Conservation (phyloP, 2,329 filamentous ascomycete genomes). For the Alternaria brassicae region DNA sequence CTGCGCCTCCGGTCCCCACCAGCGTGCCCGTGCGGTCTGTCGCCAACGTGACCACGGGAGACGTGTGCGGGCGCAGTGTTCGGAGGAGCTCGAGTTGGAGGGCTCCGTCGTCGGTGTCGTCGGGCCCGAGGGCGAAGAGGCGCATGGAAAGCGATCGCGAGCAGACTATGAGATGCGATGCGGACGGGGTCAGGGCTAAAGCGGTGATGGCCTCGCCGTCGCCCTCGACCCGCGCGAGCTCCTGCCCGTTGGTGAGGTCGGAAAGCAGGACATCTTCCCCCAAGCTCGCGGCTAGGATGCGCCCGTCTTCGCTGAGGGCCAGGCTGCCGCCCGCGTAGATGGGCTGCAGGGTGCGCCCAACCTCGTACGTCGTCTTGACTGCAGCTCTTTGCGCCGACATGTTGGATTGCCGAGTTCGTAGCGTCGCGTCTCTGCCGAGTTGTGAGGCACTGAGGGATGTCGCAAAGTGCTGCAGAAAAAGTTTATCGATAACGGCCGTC, state of each 20-base stretch:
- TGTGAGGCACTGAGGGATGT: conserved; percentile 16
- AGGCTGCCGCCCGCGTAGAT: conserved; percentile 93
- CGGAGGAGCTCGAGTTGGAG: conserved; percentile 68
- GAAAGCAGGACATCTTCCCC: conserved; percentile 91
- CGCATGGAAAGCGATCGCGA: conserved; percentile 96
- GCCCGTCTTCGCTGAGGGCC: conserved; percentile 79
- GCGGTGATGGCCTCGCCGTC: conserved; percentile 77
- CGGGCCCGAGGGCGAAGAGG: conserved; percentile 76
- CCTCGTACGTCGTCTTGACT: conserved; percentile 87
- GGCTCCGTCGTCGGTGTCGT: conserved; percentile 66
- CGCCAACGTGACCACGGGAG: conserved; percentile 85
- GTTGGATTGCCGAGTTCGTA: conserved; percentile 2
- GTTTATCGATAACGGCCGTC: conserved; percentile 45
- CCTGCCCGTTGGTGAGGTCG: conserved; percentile 80
- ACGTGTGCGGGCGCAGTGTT: conserved; percentile 86
- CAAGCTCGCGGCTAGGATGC: conserved; percentile 85
- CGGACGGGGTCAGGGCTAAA: conserved; percentile 80
- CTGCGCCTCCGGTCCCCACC: conserved; percentile 89
- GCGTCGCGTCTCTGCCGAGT: not conserved
- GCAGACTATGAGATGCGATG: conserved; percentile 86
- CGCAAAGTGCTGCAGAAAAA: conserved; percentile 35
- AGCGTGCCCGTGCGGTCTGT: conserved; percentile 88
- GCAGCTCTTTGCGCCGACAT: conserved; percentile 60
- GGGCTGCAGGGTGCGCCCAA: conserved; percentile 81
- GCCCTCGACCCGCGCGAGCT: conserved; percentile 86